Evolutionary conservation across 2,329 filamentous ascomycete species (phyloP).

Genomic region (Trichoderma koningiopsis): DNA sequence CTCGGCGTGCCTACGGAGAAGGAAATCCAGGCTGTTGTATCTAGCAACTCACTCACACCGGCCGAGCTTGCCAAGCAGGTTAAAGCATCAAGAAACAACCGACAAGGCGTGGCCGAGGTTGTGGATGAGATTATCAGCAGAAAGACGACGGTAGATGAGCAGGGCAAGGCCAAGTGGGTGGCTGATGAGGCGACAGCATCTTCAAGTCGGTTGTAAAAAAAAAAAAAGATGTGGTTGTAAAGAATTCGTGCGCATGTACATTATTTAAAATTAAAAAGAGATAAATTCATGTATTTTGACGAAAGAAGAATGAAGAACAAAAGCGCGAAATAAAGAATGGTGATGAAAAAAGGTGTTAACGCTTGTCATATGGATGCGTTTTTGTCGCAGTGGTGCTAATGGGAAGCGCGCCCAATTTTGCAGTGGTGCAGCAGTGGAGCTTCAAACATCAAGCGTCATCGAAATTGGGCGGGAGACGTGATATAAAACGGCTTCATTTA

Average conservation of each 20-base stretch:
- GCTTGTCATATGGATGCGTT: not conserved
- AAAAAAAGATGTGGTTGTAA: not conserved
- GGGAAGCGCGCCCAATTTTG: not conserved
- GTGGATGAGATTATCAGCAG: slow-evolving; percentile 68
- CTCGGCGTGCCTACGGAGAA: slow-evolving; percentile 75
- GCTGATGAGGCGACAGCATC: slow-evolving; percentile 33
- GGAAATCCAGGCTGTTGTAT: slow-evolving; percentile 54
- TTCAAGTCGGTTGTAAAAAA: slow-evolving; percentile 40
- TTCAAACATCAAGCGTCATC: slow-evolving; percentile 25
- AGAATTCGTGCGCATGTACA: slow-evolving; percentile 11
- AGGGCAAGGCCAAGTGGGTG: slow-evolving; percentile 49
- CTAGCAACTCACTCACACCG: slow-evolving; percentile 43
- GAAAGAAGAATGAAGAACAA: not conserved
- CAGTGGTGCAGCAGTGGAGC: not conserved
- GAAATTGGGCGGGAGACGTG: not conserved
- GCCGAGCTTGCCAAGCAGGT: slow-evolving; percentile 66
- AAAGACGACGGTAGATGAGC: slow-evolving; percentile 55
- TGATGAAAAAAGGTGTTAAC: not conserved
- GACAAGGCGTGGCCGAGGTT: slow-evolving; percentile 70
- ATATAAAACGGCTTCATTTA: slow-evolving; percentile 23
- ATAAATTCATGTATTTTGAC: not conserved
- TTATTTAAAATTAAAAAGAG: slow-evolving; percentile 12
- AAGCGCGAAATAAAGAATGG: not conserved
- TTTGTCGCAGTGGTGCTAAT: not conserved
- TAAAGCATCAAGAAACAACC: slow-evolving; percentile 58